phyloP scores from a whole-genome alignment of 1,284 basidiomycete genomes.

The Ustilago tritici region DNA sequence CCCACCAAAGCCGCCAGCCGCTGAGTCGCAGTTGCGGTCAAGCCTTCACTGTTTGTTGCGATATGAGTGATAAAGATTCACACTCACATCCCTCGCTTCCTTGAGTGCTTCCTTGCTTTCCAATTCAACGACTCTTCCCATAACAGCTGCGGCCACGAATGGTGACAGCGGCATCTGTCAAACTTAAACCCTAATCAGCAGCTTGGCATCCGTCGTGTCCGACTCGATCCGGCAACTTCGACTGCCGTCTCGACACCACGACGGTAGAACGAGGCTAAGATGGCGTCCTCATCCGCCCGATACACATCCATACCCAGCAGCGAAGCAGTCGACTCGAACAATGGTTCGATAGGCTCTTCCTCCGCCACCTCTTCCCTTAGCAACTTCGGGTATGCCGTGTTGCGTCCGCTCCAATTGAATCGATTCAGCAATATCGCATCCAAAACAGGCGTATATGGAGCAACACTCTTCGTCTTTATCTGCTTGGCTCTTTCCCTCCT shows the following conservation, averaged over 20 bases:
- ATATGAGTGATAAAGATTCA: too few species aligned
- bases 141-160: too few species aligned
- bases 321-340: neutral
- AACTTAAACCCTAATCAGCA: neutral
- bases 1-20: too few species aligned
- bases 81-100: too few species aligned
- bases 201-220: neutral
- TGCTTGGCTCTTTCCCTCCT: slow-evolving; percentile 26
- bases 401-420: neutral
- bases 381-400: neutral
- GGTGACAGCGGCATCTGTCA: neutral
- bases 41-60: too few species aligned
- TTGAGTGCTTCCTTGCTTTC: too few species aligned
- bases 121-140: too few species aligned
- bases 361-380: slow-evolving; percentile 1
- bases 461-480: slow-evolving; percentile 24
- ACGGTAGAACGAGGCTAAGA: neutral
- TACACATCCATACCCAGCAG: slow-evolving; percentile 18
- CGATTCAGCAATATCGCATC: slow-evolving; percentile 2
- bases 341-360: neutral
- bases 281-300: slow-evolving; percentile 22
- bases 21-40: too few species aligned
- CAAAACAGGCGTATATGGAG: slow-evolving; percentile 17
- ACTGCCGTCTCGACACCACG: neutral
- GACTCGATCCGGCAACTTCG: neutral